Evolutionary conservation across 2,329 filamentous ascomycete species (phyloP).

Genomic region (Pseudocercospora fuligena): DNA sequence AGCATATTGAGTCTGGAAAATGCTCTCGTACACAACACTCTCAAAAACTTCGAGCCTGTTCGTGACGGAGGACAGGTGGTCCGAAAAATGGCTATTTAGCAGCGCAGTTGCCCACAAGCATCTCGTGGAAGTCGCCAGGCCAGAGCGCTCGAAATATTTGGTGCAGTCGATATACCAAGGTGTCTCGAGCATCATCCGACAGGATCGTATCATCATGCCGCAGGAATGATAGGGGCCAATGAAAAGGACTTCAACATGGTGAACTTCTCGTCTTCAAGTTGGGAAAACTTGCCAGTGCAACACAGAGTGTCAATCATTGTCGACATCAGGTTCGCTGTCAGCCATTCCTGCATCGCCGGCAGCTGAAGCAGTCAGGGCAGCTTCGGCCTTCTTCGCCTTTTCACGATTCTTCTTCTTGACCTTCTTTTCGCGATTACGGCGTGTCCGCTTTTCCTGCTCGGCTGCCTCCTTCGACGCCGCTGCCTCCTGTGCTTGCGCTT

Average conservation of each 20-base stretch:
- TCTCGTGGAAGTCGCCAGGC: not conserved
- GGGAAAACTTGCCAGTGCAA: not conserved
- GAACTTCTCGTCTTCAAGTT: not conserved
- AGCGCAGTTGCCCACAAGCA: not conserved
- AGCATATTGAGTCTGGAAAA: not conserved
- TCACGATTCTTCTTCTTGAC: constrained; percentile 42
- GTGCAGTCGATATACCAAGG: not conserved
- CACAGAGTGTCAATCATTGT: not conserved
- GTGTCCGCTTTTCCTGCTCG: constrained; percentile 41
- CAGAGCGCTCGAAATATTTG: not conserved
- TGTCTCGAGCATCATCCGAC: not conserved
- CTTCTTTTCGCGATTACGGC: constrained; percentile 43
- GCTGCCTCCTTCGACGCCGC: constrained; percentile 37
- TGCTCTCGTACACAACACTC: not conserved
- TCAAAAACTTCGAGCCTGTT: not conserved
- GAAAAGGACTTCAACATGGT: not conserved
- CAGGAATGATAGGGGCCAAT: not conserved
- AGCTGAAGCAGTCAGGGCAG: not conserved
- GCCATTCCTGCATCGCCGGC: not conserved
- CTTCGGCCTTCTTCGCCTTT: constrained; percentile 40
- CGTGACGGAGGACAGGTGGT: not conserved
- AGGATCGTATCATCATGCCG: not conserved
- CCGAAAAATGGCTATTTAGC: not conserved
- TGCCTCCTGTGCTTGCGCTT: constrained; percentile 30
- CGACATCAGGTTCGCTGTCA: not conserved